Evolutionary conservation across 176 grass and related monocot species (phyloP).

Genomic region (Thinopyrum elongatum): DNA sequence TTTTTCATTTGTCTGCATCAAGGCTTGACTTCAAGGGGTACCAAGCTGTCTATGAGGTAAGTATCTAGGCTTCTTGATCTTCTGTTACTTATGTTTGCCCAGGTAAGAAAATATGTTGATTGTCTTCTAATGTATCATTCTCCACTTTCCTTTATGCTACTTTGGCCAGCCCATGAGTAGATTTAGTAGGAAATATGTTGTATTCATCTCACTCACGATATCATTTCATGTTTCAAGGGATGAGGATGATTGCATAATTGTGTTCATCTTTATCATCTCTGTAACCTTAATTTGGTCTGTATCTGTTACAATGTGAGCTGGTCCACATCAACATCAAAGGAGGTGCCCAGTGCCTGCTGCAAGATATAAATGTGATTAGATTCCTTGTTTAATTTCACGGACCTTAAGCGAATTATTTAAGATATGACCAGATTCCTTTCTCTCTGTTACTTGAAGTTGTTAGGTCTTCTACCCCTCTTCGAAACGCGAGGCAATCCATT

Average conservation of each 20-base stretch:
- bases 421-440: neutral
- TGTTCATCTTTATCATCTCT: conserved; percentile 14
- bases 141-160: neutral
- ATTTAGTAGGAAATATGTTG: neutral
- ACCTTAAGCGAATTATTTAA: neutral
- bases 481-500: neutral
- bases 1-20: conserved; percentile 68
- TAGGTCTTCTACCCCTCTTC: neutral
- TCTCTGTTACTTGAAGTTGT: neutral
- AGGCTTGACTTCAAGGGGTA: conserved; percentile 78
- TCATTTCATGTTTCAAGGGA: conserved; percentile 6
- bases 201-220: neutral
- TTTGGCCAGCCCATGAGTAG: neutral
- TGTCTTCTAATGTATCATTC: neutral
- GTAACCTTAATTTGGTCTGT: conserved; percentile 11
- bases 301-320: neutral
- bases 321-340: neutral
- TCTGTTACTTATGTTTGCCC: conserved; percentile 9
- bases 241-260: neutral
- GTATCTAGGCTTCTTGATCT: conserved; percentile 19
- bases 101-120: conserved; percentile 11
- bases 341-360: neutral
- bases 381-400: neutral
- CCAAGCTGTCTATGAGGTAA: conserved; percentile 69
- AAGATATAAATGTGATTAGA: neutral